Conservation (phyloP, 345 rosid genomes). For the Kandelia obovata region DNA sequence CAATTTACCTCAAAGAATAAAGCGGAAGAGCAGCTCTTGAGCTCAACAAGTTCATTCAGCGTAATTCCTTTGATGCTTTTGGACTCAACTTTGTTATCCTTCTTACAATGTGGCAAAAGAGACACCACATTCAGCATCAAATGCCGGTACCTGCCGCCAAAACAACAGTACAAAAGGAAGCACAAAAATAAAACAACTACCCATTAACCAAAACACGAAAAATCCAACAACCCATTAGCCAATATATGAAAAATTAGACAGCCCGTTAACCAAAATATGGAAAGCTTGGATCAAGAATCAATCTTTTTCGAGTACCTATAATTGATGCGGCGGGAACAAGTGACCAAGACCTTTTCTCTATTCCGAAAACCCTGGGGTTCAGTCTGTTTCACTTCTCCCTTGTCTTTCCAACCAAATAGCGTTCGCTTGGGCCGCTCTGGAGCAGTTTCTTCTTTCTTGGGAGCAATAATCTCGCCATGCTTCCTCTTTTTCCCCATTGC, state of each 20-base stretch:
- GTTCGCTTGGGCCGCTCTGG: conserved; percentile 70
- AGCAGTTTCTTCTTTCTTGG: conserved; percentile 48
- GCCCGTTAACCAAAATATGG: neutral
- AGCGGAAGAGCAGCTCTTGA: conserved; percentile 76
- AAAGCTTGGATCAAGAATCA: neutral
- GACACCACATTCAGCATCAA: conserved; percentile 94
- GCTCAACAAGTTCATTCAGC: conserved; percentile 85
- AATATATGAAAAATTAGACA: neutral
- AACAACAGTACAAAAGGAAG: no score
- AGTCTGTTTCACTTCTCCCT: conserved; percentile 31
- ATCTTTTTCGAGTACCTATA: conserved; percentile 47
- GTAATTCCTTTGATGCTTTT: conserved; percentile 71
- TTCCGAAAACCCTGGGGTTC: conserved; percentile 56
- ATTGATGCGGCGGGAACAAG: conserved; percentile 91
- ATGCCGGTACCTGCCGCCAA: conserved; percentile 66
- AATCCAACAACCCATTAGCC: no score
- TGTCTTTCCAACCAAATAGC: conserved; percentile 81
- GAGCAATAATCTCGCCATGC: conserved; percentile 50
- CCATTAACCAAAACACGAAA: neutral
- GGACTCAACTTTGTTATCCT: conserved; percentile 88
- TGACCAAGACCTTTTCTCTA: conserved; percentile 89
- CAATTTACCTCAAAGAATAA: conserved; percentile 79
- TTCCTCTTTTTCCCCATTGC: conserved; percentile 82
- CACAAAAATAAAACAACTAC: neutral
- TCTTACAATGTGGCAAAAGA: conserved; percentile 89